phyloP scores from a whole-genome alignment of 495 filamentous ascomycete genomes.

The Penicillium ochrochloron region DNA sequence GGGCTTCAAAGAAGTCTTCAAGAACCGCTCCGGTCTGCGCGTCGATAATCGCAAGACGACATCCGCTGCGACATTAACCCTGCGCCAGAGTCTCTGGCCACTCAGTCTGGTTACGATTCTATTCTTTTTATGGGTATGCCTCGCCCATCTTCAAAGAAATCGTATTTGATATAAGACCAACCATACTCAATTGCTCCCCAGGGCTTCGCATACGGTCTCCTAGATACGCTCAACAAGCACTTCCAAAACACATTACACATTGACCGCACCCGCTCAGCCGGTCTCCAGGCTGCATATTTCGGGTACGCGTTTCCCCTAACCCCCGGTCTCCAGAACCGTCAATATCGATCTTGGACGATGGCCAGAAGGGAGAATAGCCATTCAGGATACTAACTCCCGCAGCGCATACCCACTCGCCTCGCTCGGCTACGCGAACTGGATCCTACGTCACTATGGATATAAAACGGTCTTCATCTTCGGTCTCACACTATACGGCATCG shows the following conservation, averaged over 20 bases:
- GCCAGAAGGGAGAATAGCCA: neutral
- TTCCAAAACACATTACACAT: conserved; percentile 60
- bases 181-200: conserved; percentile 19
- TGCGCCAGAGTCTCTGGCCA: conserved; percentile 60
- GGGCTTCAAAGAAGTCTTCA: conserved; percentile 37
- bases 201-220: conserved; percentile 57
- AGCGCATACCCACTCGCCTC: conserved; percentile 64
- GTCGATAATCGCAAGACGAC: conserved; percentile 56
- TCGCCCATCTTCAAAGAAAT: neutral
- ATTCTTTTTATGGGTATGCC: conserved; percentile 71
- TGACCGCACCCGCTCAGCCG: conserved; percentile 52
- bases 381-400: neutral
- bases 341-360: too few species aligned
- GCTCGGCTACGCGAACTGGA: conserved; percentile 62
- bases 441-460: conserved; percentile 57
- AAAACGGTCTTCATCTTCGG: conserved; percentile 60
- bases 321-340: neutral
- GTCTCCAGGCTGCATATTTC: conserved; percentile 61
- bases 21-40: conserved; percentile 38
- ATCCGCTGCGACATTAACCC: conserved; percentile 59
- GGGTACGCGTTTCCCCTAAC: conserved; percentile 29
- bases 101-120: conserved; percentile 57
- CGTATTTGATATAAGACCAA: too few species aligned
- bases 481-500: conserved; percentile 55
- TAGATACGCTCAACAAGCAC: conserved; percentile 56